Conservation (phyloP, 345 rosid genomes). For the Populus deltoides region DNA sequence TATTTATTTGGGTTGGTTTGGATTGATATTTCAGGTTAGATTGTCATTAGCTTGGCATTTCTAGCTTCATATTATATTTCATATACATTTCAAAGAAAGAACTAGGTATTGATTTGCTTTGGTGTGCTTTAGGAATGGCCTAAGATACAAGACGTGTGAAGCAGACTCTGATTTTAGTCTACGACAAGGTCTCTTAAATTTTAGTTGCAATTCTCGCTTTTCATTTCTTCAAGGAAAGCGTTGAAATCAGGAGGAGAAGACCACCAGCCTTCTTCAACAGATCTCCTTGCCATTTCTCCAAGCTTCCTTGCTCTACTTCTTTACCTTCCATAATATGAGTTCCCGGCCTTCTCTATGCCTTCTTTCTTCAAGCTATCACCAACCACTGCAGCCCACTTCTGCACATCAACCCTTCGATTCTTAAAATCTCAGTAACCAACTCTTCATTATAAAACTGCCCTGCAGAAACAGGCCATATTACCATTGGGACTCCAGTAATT, state of each 20-base stretch:
- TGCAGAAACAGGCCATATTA: background rate
- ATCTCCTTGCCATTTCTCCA: background rate
- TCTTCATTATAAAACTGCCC: conserved; percentile 1
- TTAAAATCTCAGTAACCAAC: background rate
- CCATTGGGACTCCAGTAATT: background rate
- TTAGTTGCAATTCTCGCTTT: background rate
- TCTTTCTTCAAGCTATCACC: background rate
- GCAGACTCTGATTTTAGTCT: background rate
- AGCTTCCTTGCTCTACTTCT: background rate
- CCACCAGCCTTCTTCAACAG: background rate
- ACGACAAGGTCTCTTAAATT: background rate
- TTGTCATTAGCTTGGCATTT: background rate
- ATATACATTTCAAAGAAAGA: background rate
- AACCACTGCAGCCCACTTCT: background rate
- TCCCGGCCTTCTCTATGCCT: background rate
- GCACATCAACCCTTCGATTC: background rate
- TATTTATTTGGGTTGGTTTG: no score
- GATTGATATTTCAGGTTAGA: no score
- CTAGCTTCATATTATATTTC: background rate
- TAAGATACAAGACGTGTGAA: background rate
- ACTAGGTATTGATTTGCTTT: background rate
- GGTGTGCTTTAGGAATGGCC: background rate
- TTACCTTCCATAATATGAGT: background rate
- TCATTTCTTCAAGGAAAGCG: background rate
- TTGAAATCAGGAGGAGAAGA: background rate